These are phyloP conservation scores for Hypsizygus ulmarius DNA, from an alignment of 1,284 basidiomycete genomes.

Conservation along the genomic window DNA sequence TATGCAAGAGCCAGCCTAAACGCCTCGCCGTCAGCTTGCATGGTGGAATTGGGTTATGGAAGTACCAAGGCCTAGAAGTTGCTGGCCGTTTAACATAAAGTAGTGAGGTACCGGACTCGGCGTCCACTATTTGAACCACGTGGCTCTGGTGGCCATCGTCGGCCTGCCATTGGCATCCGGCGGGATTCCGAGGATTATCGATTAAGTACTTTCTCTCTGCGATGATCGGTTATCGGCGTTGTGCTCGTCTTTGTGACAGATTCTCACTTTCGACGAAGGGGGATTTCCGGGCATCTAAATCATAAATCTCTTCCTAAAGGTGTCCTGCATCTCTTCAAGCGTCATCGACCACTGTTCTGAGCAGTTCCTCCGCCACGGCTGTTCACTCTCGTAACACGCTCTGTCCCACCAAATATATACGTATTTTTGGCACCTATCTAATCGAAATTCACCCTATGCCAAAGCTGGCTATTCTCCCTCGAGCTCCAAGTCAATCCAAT, in stretches of 20 bases:
- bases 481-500: slow-evolving; percentile 18
- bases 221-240: not conserved
- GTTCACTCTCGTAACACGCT: slow-evolving; percentile 60
- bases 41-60: no score
- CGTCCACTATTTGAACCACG: no score
- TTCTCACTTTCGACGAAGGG: slow-evolving; percentile 85
- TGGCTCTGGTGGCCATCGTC: no score
- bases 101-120: no score
- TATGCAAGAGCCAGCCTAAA: no score
- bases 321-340: slow-evolving; percentile 40
- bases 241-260: slow-evolving; percentile 47
- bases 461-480: slow-evolving; percentile 20
- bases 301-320: slow-evolving; percentile 77
- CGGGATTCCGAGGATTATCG: no score
- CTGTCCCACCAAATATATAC: slow-evolving; percentile 62
- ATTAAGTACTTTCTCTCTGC: slow-evolving; percentile 1
- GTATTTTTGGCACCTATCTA: slow-evolving; percentile 46
- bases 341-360: slow-evolving; percentile 19
- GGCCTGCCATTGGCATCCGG: no score
- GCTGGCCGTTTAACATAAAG: no score
- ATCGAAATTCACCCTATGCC: slow-evolving; percentile 42
- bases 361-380: slow-evolving; percentile 36
- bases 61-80: no score
- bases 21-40: no score
- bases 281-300: slow-evolving; percentile 91